A percentile compares a stretch with the other conserved stretches of the same genome.
phyloP scores from a whole-genome alignment of 345 rosid genomes.

The Odontarrhena argentea region DNA sequence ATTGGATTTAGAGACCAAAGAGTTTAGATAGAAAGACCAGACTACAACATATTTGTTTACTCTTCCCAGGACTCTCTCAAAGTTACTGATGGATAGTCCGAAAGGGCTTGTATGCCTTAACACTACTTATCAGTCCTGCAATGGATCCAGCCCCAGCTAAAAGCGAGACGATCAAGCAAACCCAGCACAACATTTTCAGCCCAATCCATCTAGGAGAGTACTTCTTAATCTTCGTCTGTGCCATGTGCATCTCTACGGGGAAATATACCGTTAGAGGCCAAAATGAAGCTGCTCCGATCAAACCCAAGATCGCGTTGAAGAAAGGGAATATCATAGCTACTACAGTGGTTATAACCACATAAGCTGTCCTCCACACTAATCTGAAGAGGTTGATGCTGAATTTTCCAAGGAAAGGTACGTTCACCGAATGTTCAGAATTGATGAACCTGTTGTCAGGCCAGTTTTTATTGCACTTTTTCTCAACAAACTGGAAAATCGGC shows the following conservation, averaged over 20 bases:
- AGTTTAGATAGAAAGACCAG: slow-evolving; percentile 22
- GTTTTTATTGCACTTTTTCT: slow-evolving; percentile 48
- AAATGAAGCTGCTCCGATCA: slow-evolving; percentile 81
- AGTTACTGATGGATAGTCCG: slow-evolving; percentile 40
- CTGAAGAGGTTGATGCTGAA: slow-evolving; percentile 59
- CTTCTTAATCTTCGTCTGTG: slow-evolving; percentile 52
- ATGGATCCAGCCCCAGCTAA: slow-evolving; percentile 76
- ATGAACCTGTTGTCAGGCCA: slow-evolving; percentile 80
- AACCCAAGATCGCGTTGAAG: slow-evolving; percentile 85
- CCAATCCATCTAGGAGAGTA: slow-evolving; percentile 72
- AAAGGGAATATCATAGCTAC: slow-evolving; percentile 89
- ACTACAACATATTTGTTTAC: slow-evolving; percentile 12
- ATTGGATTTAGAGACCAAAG: slow-evolving; percentile 33
- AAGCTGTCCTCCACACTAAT: slow-evolving; percentile 75
- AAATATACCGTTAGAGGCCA: slow-evolving; percentile 94
- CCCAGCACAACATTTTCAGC: slow-evolving; percentile 62
- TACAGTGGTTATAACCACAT: slow-evolving; percentile 64
- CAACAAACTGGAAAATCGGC: slow-evolving; percentile 72
- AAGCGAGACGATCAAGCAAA: slow-evolving; percentile 66
- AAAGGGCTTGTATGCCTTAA: slow-evolving; percentile 80
- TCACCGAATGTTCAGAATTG: slow-evolving; percentile 48
- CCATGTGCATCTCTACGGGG: slow-evolving; percentile 88
- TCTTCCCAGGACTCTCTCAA: slow-evolving; percentile 6
- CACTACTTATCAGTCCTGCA: slow-evolving; percentile 64
- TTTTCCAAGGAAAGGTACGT: slow-evolving; percentile 54